phyloP scores from a whole-genome alignment of 805 yeast genomes.

The Hanseniaspora pseudoguilliermondii region DNA sequence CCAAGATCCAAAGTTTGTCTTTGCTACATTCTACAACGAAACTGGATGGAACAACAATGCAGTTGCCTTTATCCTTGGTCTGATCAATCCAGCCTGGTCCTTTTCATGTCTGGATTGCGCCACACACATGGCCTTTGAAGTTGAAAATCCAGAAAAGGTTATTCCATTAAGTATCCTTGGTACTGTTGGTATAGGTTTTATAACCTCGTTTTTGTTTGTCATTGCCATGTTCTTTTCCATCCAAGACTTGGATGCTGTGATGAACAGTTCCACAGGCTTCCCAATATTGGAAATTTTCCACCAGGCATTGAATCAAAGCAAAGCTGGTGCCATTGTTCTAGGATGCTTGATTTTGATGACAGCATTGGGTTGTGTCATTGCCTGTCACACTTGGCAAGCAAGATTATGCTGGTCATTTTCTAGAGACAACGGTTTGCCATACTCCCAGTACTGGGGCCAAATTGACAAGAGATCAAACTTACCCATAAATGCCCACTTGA shows the following conservation, averaged over 20 bases:
- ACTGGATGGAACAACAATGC: slow-evolving; percentile 53
- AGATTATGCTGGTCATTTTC: slow-evolving; percentile 62
- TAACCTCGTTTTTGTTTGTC: slow-evolving; percentile 45
- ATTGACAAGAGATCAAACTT: slow-evolving; percentile 42
- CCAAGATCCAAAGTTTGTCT: slow-evolving; percentile 44
- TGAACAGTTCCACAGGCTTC: slow-evolving; percentile 41
- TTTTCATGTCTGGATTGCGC: slow-evolving; percentile 60
- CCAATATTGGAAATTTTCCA: slow-evolving; percentile 54
- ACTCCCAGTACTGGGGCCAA: slow-evolving; percentile 40
- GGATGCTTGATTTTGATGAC: slow-evolving; percentile 42
- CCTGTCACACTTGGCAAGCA: slow-evolving; percentile 62
- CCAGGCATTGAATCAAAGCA: slow-evolving; percentile 39
- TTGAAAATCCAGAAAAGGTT: slow-evolving; percentile 42
- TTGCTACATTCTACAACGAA: slow-evolving; percentile 41
- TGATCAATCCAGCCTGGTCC: slow-evolving; percentile 61
- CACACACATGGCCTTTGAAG: slow-evolving; percentile 63
- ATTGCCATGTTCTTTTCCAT: slow-evolving; percentile 53
- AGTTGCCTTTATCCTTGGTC: slow-evolving; percentile 53
- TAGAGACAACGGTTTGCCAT: slow-evolving; percentile 57
- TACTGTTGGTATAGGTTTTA: slow-evolving; percentile 54
- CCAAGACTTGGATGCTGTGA: slow-evolving; percentile 37
- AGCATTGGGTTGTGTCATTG: slow-evolving; percentile 50
- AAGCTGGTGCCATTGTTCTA: slow-evolving; percentile 46
- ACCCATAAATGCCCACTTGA: slow-evolving; percentile 50
- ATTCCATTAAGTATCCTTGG: slow-evolving; percentile 58